Evolutionary conservation across 495 filamentous ascomycete species (phyloP), one percentile per base, ranked within the genome.

Genomic region (Aspergillus haitiensis): DNA sequence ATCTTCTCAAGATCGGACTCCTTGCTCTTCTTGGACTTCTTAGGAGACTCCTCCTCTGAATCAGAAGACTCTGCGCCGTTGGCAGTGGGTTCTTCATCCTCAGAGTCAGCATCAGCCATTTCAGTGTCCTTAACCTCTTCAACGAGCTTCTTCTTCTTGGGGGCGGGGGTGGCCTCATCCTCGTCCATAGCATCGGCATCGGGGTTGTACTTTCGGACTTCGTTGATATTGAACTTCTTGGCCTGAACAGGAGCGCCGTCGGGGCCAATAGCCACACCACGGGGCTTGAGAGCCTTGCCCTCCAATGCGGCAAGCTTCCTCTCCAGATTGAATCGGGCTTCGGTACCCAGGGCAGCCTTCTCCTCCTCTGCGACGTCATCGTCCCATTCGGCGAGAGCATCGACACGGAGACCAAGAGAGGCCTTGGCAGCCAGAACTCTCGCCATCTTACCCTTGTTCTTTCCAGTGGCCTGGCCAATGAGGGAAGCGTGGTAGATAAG

Each of bases 401-500:
- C 94, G 37, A 95, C 90, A 77, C 94, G 91, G 50, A 97, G 78
- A 82, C 93, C 92, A 21, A 98, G 85, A 18, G 94, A 89, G 10
- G 94, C 85, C 79, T 97, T 98, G 63, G 93, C 86, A 52, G 94
- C 91, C 40, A 99, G 83, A 79, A 97, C 91, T 76, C 94, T 88
- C 12, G 94, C 94, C 70, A 99, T 96, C 81, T 99, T 99, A 64
- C 94, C 94, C 87, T 99, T 99, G 79, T 98, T 98, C 78, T 88
- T 90, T 62, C 95, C 94, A 31, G 90, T 93, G 27, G 95, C 93
- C 77, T 99, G 94, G 46, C 94, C 94, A 50, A 99, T 90, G 34
- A 99, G 81, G 31, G 92, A 97, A 16, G 94, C 93, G 75, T 99
- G 95, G 78, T 97, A 99, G 74, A 98, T 96, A 64, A 98, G 84